Evolutionary conservation across 495 filamentous ascomycete genomes (phyloP), one percentile per base, ranked within the genome.

Genomic region (Penicillium riverlandense): DNA sequence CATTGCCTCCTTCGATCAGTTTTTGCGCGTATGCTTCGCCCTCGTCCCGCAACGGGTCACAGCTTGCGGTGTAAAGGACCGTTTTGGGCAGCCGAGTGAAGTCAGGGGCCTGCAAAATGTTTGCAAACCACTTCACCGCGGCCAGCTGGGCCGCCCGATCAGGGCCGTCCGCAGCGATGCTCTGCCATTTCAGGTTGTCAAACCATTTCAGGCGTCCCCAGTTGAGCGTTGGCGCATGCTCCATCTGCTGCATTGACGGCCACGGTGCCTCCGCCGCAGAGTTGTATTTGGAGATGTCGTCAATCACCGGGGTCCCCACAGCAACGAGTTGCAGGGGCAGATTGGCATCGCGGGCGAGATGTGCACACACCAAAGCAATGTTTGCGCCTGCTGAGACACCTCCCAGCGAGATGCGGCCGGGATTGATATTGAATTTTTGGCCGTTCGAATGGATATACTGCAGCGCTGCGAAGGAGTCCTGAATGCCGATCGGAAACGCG

Each of bases 31-130:
- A 78, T 0, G 69, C 69, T 54, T 76, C 73, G 0, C 73, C 75
- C 52, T 78, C 75, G 50, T 77, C 75, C 1, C 75, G 50, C 40
- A 78, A 43, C 1, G 72, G 68, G 43, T 78, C 75, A 41, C 63
- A 65, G 9, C 70, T 69, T 11, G 65, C 72, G 0, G 74, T 76
- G 28, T 68, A 61, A 15, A 78, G 62, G 29, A 71, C 69, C 1
- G 73, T 76, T 12, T 65, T 62, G 29, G 69, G 63, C 8, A 78
- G 50, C 1, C 53, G 49, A 2, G 38, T 55, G 49, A 68, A 76
- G 44, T 72, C 61, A 1, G 67, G 57, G 5, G 73, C 65, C 0
- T 61, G 51, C 27, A 78, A 49, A 8, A 66, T 61, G 32, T 56
- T 52, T 5, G 50, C 50, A 45, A 49, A 61, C 58, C 58, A 61